A percentile compares a stretch with the other conserved stretches of the same genome.
Conservation (phyloP, 2,329 filamentous ascomycete species). For the Alternaria triticina region DNA sequence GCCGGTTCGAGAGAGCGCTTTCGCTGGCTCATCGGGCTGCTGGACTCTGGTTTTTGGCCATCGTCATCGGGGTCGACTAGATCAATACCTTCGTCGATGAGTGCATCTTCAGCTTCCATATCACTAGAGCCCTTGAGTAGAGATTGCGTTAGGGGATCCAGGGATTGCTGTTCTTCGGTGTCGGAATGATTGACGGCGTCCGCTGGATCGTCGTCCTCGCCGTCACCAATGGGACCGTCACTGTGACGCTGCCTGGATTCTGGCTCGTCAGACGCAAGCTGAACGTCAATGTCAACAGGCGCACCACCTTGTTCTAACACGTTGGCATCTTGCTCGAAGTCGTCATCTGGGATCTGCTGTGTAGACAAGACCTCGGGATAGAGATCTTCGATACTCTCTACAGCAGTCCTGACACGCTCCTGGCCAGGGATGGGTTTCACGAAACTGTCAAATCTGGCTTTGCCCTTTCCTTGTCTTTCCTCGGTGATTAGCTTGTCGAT, state of each 20-base stretch:
- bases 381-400: conserved; percentile 87
- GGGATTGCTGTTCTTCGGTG: conserved; percentile 28
- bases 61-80: conserved; percentile 23
- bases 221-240: conserved; percentile 12
- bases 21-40: conserved; percentile 6
- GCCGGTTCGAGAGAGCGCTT: conserved; percentile 28
- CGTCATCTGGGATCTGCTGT: conserved; percentile 20
- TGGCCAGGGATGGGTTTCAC: conserved; percentile 62
- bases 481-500: conserved; percentile 67
- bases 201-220: conserved; percentile 36
- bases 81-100: conserved; percentile 29
- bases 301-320: background rate
- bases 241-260: background rate
- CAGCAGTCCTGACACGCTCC: conserved; percentile 71
- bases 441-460: conserved; percentile 70
- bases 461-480: conserved; percentile 62
- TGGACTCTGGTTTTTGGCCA: conserved; percentile 4
- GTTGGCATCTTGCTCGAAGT: background rate
- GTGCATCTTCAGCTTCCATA: conserved; percentile 7
- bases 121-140: conserved; percentile 17
- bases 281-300: background rate
- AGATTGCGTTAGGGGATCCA: conserved; percentile 42
- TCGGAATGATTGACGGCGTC: conserved; percentile 22
- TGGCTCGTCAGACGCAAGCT: background rate
- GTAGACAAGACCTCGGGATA: conserved; percentile 69